phyloP scores from a whole-genome alignment of 306 rosid genomes.

The Gleditsia sinensis region DNA sequence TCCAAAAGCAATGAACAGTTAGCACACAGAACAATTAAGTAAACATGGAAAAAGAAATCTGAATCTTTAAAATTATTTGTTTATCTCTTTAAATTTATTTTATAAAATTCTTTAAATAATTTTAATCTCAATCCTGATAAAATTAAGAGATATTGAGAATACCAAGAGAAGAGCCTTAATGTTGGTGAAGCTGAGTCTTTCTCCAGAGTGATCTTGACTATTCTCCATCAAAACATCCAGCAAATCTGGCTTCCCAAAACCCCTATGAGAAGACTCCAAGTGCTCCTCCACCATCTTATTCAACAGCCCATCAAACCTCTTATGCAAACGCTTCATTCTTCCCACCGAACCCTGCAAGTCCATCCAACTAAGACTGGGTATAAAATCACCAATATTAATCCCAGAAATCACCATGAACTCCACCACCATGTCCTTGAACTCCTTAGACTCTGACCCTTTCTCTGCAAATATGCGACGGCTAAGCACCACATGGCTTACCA shows the following conservation, averaged over 20 bases:
- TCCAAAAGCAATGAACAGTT: no score
- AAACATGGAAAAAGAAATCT: no score
- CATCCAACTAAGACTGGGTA: conserved; percentile 41
- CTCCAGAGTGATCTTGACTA: background rate
- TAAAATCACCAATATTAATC: conserved; percentile 43
- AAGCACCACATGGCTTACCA: conserved; percentile 40
- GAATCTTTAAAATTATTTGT: no score
- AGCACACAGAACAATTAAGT: no score
- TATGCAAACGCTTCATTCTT: conserved; percentile 39
- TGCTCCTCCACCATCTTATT: conserved; percentile 35
- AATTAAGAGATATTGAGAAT: background rate
- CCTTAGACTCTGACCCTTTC: conserved; percentile 35
- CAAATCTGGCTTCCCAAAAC: conserved; percentile 32
- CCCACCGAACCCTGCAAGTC: conserved; percentile 43
- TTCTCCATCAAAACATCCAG: conserved; percentile 31
- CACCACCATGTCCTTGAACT: conserved; percentile 49
- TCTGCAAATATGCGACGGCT: conserved; percentile 24
- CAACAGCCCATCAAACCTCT: conserved; percentile 41
- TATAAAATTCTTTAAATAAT: no score
- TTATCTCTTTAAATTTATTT: no score
- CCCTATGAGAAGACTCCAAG: conserved; percentile 7
- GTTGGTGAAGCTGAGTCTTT: conserved; percentile 31
- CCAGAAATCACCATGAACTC: conserved; percentile 43
- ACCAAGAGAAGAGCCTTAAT: conserved; percentile 39
- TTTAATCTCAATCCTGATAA: no score